Conservation (phyloP, 768 basidiomycete genomes). For the Podaxis sp. region DNA sequence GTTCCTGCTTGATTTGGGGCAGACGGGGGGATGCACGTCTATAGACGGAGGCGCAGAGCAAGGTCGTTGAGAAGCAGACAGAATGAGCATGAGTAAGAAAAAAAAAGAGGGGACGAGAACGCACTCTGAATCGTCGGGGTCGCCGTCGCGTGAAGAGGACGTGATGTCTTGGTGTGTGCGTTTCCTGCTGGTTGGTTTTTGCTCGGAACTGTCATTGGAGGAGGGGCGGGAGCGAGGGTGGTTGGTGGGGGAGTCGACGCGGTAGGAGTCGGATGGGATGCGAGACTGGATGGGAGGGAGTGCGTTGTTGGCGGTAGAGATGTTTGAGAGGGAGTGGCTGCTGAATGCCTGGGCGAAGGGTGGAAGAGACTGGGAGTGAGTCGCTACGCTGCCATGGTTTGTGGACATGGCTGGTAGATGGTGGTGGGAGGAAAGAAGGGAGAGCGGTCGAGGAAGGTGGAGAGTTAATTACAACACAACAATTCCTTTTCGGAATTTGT, state of each 20-base stretch:
- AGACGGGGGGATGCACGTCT: slow-evolving; percentile 45
- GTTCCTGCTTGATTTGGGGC: slow-evolving; percentile 64
- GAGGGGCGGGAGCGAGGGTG: slow-evolving; percentile 25
- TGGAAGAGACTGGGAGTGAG: slow-evolving; percentile 64
- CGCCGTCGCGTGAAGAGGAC: slow-evolving; percentile 34
- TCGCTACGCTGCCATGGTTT: slow-evolving; percentile 41
- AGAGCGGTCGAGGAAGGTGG: slow-evolving; percentile 14
- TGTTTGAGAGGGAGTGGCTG: slow-evolving; percentile 50
- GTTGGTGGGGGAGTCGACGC: slow-evolving; percentile 31
- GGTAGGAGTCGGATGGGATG: slow-evolving; percentile 31
- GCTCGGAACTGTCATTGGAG: slow-evolving; percentile 29
- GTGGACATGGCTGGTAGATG: slow-evolving; percentile 39
- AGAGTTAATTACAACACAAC: slow-evolving; percentile 5
- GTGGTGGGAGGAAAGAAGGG: slow-evolving; percentile 15
- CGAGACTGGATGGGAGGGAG: slow-evolving; percentile 67
- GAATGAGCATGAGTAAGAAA: slow-evolving; percentile 15
- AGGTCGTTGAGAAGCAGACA: slow-evolving; percentile 9
- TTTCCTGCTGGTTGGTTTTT: slow-evolving; percentile 37
- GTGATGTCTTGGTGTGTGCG: slow-evolving; percentile 44
- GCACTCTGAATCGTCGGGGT: slow-evolving; percentile 45
- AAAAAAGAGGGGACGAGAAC: slow-evolving; percentile 28
- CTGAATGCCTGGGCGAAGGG: slow-evolving; percentile 80
- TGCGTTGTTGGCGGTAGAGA: slow-evolving; percentile 48
- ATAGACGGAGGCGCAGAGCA: slow-evolving; percentile 17
- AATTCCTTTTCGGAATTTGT: neutral